Evolutionary conservation across 352 stramenopile species (phyloP).

Genomic region (Pythium oligandrum): DNA sequence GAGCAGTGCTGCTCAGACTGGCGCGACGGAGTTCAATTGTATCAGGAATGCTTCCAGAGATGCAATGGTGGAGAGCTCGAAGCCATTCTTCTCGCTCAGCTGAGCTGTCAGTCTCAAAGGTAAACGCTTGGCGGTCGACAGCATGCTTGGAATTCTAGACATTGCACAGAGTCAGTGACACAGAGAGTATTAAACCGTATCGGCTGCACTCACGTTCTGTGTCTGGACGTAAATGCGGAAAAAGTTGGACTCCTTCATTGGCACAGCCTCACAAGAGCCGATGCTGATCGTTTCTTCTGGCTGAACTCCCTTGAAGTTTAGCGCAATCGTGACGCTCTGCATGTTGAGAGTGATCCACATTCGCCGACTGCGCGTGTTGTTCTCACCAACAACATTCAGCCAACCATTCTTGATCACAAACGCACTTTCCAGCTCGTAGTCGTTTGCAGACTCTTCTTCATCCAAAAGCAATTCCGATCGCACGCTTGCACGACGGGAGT

Average conservation of each 20-base stretch:
- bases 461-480: constrained; percentile 56
- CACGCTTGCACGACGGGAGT: constrained; percentile 44
- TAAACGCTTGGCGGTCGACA: constrained; percentile 29
- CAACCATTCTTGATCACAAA: constrained; percentile 86
- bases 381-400: constrained; percentile 58
- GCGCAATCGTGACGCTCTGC: constrained; percentile 60
- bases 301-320: constrained; percentile 57
- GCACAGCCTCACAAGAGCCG: constrained; percentile 45
- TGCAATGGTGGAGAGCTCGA: constrained; percentile 72
- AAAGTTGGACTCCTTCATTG: constrained; percentile 43
- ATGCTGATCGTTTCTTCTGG: constrained; percentile 66
- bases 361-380: constrained; percentile 31
- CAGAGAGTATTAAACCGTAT: too few species aligned
- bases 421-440: constrained; percentile 58
- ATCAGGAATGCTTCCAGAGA: constrained; percentile 40
- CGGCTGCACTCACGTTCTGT: constrained; percentile 15
- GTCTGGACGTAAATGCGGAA: constrained; percentile 53
- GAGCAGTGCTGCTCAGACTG: constrained; percentile 65
- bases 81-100: constrained; percentile 79
- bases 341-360: constrained; percentile 81
- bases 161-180: not conserved
- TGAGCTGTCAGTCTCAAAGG: constrained; percentile 61
- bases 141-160: constrained; percentile 11
- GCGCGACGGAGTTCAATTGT: constrained; percentile 48
- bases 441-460: constrained; percentile 56